Evolutionary conservation across 345 rosid genomes (phyloP).

Genomic region (Hypericum androsaemum): DNA sequence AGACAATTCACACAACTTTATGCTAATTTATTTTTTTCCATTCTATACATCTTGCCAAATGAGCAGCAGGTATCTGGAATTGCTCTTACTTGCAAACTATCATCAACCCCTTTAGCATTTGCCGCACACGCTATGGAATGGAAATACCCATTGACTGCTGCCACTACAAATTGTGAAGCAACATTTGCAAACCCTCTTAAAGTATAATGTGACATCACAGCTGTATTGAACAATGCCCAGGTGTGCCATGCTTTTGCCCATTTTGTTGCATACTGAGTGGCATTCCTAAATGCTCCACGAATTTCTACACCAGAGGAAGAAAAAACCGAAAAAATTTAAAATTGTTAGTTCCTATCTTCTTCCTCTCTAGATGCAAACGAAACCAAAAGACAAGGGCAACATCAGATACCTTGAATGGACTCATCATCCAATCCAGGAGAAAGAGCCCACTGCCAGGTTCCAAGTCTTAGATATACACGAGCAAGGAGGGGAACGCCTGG

Average conservation of each 20-base stretch:
- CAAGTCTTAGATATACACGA: conserved; percentile 75
- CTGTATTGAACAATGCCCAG: conserved; percentile 97
- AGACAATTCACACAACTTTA: too few relatives aligned
- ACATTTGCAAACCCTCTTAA: conserved; percentile 42
- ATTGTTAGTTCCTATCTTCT: not conserved
- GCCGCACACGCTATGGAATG: conserved; percentile 95
- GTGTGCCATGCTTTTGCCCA: conserved; percentile 98
- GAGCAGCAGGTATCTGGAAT: not conserved
- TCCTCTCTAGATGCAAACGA: not conserved
- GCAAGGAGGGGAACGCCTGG: conserved; percentile 65
- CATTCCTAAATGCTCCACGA: conserved; percentile 57
- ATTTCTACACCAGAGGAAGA: conserved; percentile 44
- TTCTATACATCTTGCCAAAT: not conserved
- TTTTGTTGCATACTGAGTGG: conserved; percentile 65
- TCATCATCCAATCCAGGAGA: conserved; percentile 85
- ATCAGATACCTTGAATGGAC: conserved; percentile 59
- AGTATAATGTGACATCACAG: conserved; percentile 92
- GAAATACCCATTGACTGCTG: conserved; percentile 96
- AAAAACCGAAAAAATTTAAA: not conserved
- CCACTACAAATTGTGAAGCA: conserved; percentile 74
- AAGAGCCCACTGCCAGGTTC: conserved; percentile 87
- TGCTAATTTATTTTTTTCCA: too few relatives aligned
- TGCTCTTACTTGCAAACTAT: conserved; percentile 80
- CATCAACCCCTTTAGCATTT: conserved; percentile 90
- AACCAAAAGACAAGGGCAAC: not conserved